Percentiles rank a stretch among this genome's conserved stretches.
Conservation (phyloP, 2,329 filamentous ascomycete species). For the Harringtonia aguacate region DNA sequence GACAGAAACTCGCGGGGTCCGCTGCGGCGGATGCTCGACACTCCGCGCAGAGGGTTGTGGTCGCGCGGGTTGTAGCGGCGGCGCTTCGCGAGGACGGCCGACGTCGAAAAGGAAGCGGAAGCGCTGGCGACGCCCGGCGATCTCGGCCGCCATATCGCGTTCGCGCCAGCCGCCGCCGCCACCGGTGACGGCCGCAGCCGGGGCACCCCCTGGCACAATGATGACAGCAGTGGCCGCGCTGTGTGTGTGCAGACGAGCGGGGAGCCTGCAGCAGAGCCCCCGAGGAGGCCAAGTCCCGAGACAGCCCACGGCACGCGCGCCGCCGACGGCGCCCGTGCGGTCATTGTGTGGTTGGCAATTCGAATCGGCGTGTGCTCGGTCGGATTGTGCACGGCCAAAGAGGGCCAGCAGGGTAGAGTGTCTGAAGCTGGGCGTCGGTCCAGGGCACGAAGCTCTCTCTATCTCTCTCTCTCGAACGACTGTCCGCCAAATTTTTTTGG, state of each 20-base stretch:
- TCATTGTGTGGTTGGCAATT: too few species aligned
- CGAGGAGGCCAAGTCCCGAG: neutral
- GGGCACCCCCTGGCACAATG: too few species aligned
- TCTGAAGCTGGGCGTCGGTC: neutral
- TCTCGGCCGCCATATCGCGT: too few species aligned
- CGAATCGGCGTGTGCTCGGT: too few species aligned
- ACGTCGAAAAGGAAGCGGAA: slow-evolving; percentile 43
- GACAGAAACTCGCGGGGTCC: slow-evolving; percentile 66
- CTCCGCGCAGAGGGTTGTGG: slow-evolving; percentile 67
- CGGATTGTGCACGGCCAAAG: neutral
- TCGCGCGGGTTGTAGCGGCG: slow-evolving; percentile 48
- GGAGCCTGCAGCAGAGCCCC: neutral
- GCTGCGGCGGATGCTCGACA: slow-evolving; percentile 70
- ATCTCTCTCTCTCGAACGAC: neutral
- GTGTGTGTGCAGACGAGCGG: neutral
- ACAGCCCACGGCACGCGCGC: neutral
- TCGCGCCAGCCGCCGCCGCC: neutral
- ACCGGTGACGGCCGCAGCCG: slow-evolving; percentile 15
- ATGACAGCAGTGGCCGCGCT: neutral
- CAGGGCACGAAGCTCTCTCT: neutral
- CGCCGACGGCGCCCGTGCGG: slow-evolving; percentile 4
- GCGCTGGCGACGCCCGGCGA: too few species aligned
- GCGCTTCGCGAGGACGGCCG: slow-evolving; percentile 35
- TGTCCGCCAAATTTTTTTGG: neutral
- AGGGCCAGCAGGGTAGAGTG: too few species aligned